These are phyloP conservation scores for Arthroderma sp. DNA, from an alignment of 2,329 filamentous ascomycete genomes.

Conservation along the genomic window DNA sequence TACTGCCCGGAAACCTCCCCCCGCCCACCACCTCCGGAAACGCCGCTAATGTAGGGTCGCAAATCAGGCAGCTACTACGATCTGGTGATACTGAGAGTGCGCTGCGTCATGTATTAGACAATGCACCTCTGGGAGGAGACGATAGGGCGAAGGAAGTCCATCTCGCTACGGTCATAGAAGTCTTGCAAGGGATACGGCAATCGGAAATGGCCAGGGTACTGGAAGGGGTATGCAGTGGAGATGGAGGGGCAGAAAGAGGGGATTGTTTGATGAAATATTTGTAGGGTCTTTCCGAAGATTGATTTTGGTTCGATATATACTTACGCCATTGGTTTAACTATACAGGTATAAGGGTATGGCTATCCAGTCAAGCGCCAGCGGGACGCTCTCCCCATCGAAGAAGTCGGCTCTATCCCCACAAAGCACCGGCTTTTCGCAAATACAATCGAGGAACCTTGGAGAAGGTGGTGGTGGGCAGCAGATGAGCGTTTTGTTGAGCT, in stretches of 20 bases:
- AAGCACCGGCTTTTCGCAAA: conserved; percentile 77
- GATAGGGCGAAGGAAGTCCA: conserved; percentile 62
- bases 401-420: conserved; percentile 50
- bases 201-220: conserved; percentile 88
- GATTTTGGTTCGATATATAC: conserved; percentile 5
- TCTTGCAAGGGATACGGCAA: conserved; percentile 89
- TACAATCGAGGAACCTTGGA: conserved; percentile 44
- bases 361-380: conserved; percentile 21
- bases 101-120: conserved; percentile 70
- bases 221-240: conserved; percentile 61
- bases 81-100: conserved; percentile 82
- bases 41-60: conserved; percentile 61
- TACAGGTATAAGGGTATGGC: conserved; percentile 83
- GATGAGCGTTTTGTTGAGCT: conserved; percentile 94
- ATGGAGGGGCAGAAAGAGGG: conserved; percentile 69
- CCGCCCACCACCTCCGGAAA: conserved; percentile 64
- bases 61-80: conserved; percentile 76
- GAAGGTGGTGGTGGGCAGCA: conserved; percentile 63
- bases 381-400: conserved; percentile 37
- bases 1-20: conserved; percentile 57
- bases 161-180: conserved; percentile 76
- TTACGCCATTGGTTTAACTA: not conserved
- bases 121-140: conserved; percentile 53
- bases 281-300: conserved; percentile 39
- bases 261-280: conserved; percentile 98